Conservation (phyloP, 768 basidiomycete species). For the Trichaptum fuscoviolaceum region DNA sequence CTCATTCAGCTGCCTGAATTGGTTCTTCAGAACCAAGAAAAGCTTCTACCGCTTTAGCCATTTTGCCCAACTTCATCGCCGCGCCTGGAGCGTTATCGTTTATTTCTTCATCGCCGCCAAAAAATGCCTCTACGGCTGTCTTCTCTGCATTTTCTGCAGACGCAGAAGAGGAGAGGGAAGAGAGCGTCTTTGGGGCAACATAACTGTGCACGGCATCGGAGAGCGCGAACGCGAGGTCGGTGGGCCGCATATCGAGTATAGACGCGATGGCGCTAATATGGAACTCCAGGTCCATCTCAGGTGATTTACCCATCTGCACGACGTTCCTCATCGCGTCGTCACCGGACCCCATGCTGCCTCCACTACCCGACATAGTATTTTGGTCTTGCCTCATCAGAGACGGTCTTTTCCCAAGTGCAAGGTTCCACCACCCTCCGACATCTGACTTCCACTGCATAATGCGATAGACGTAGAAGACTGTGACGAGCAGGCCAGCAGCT, state of each 20-base stretch:
- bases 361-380: neutral
- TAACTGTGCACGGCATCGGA: slow-evolving; percentile 52
- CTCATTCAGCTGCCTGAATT: neutral
- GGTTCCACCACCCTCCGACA: slow-evolving; percentile 60
- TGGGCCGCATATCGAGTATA: slow-evolving; percentile 55
- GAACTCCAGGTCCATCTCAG: slow-evolving; percentile 39
- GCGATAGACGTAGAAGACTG: slow-evolving; percentile 49
- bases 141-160: neutral
- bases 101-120: neutral
- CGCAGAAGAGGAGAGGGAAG: slow-evolving; percentile 31
- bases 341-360: slow-evolving; percentile 12
- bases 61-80: neutral
- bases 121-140: neutral
- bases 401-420: slow-evolving; percentile 36
- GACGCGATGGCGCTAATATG: slow-evolving; percentile 55
- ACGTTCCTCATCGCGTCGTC: slow-evolving; percentile 7
- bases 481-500: slow-evolving; percentile 34
- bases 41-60: neutral
- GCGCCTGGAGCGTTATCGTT: neutral
- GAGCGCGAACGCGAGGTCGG: slow-evolving; percentile 59
- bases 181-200: slow-evolving; percentile 56
- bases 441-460: slow-evolving; percentile 43
- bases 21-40: neutral
- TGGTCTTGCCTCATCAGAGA: slow-evolving; percentile 12
- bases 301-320: slow-evolving; percentile 4